These are phyloP conservation scores for Phytopythium oedochilum DNA, from an alignment of 352 stramenopile species.

Conservation along the genomic window DNA sequence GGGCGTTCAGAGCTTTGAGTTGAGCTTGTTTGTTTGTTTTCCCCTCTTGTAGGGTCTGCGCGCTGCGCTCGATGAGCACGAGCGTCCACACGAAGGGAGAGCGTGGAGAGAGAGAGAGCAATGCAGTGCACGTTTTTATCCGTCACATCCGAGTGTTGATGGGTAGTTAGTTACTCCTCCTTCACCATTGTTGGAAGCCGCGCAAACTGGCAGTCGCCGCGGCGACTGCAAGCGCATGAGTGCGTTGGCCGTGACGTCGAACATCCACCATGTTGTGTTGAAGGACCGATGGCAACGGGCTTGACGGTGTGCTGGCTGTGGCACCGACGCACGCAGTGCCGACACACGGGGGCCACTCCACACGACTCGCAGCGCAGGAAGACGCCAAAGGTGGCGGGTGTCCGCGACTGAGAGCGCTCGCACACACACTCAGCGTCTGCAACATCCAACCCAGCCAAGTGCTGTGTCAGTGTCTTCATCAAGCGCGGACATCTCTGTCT, in stretches of 20 bases:
- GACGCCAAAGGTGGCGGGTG: constrained; percentile 26
- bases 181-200: not conserved
- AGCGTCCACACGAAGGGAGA: not conserved
- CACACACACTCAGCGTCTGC: constrained; percentile 25
- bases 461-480: not conserved
- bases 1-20: too few species aligned
- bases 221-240: not conserved
- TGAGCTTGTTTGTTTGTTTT: too few species aligned
- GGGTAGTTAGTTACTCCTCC: too few species aligned
- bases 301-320: constrained; percentile 30
- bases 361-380: constrained; percentile 48
- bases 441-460: too few species aligned
- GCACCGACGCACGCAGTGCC: constrained; percentile 43
- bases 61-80: too few species aligned
- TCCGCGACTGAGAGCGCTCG: constrained; percentile 27
- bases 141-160: too few species aligned
- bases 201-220: not conserved
- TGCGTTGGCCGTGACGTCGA: not conserved
- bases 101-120: not conserved
- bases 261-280: not conserved
- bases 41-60: too few species aligned
- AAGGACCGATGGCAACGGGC: constrained; percentile 5
- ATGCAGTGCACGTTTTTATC: not conserved
- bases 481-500: too few species aligned
- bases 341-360: constrained; percentile 33